Evolutionary conservation across 805 yeast genomes (phyloP).

Genomic region (Nakazawaea wickerhamii): DNA sequence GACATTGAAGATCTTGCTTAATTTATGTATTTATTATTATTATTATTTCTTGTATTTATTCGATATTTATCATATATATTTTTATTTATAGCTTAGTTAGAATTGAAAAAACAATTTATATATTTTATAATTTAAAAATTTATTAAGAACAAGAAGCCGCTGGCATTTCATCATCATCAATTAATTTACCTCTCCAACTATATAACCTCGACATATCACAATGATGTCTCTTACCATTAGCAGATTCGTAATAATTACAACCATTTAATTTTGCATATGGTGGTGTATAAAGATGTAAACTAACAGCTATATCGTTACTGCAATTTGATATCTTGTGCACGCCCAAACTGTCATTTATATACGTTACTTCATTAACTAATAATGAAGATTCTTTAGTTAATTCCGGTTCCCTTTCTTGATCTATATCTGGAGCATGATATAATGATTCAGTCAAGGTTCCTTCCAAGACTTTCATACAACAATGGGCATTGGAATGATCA

Average conservation of each 20-base stretch:
- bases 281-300: slow-evolving; percentile 71
- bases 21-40: neutral
- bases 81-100: neutral
- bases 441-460: slow-evolving; percentile 55
- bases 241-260: slow-evolving; percentile 44
- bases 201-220: slow-evolving; percentile 56
- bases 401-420: slow-evolving; percentile 15
- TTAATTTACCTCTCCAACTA: slow-evolving; percentile 49
- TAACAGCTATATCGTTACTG: slow-evolving; percentile 40
- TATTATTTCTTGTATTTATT: neutral
- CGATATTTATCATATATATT: neutral
- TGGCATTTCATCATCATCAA: slow-evolving; percentile 10
- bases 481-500: slow-evolving; percentile 74
- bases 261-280: slow-evolving; percentile 65
- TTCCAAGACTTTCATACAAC: slow-evolving; percentile 63
- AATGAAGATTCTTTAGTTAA: slow-evolving; percentile 22
- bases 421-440: slow-evolving; percentile 42
- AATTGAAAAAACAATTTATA: neutral
- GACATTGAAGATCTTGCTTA: slow-evolving; percentile 28
- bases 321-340: slow-evolving; percentile 58
- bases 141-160: slow-evolving; percentile 5
- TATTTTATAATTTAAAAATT: slow-evolving; percentile 7
- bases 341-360: slow-evolving; percentile 63
- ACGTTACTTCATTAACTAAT: slow-evolving; percentile 45
- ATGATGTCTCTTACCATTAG: slow-evolving; percentile 43